Evolutionary conservation across 2,329 filamentous ascomycete species (phyloP), one percentile per base, ranked within the genome.

Genomic region (Aspergillus puulaauensis): DNA sequence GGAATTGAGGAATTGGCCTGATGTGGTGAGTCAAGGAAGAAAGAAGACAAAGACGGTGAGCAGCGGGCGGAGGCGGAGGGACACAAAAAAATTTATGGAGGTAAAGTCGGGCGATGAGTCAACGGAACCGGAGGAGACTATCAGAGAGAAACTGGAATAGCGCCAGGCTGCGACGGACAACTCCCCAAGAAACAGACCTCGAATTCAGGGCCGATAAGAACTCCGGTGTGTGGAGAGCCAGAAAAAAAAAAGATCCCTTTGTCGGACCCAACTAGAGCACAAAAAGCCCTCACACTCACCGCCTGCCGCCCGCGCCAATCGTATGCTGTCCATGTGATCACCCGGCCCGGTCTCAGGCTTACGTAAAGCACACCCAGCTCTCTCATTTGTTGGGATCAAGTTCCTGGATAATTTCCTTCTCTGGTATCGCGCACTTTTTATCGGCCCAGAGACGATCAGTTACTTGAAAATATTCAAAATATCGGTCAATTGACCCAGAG

Each of bases 141-240:
- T 54, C 58, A 57, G 51, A 57, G 56, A 57, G 43, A 57, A 62
- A 52, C 57, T 46, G 56, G 60, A 56, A 64, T 62, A 61, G 52
- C 47, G 56, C 50, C 43, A 58, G 21, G 45, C 31, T 9, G 35
- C 27, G 54, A 54, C 57, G 59, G 19, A 37, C 12, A 37, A 37
- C 12, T 43, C 49, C 49, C 48, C 58, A 53, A 54, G 35, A 56
- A 61, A 48, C 23, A 52, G 27, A 8, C 56, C 45, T 50, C 50
- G 45, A 52, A 45, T 41, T 51, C 46, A 51, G 41, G 50, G 60
- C 64, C 65, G 66, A 68, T 70, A 67, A 69, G 66, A 66, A 60
- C 61, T 67, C 68, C 68, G 68, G 66, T 69, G 61, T 64, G 63
- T 68, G 68, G 68, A 65, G 64, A 54, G 27, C 31, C 52, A 46